Evolutionary conservation across 352 stramenopile species (phyloP), one percentile per base, ranked within the genome.

Genomic region (Phytophthora syringae): DNA sequence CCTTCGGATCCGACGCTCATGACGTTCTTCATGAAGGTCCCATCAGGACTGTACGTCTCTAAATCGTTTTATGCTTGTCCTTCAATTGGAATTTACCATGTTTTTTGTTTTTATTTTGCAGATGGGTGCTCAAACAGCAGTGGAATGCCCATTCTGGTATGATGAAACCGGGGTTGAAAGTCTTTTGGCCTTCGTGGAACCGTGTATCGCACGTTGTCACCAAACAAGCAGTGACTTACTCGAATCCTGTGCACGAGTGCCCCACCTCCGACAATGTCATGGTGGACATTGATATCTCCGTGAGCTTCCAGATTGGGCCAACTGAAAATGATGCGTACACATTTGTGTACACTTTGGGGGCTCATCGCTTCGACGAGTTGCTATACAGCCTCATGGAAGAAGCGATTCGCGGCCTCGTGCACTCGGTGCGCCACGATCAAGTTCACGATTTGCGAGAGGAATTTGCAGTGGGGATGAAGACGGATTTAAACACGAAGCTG

Each of bases 221-320:
- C 15, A 89, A 91, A 63, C 84, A 92, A 48, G 83, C 85, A 0
- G 85, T 94, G 36, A 88, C 86, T 15, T 96, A 93, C 62, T 87
- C 79, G 30, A 92, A 89, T 42, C 77, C 78, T 0, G 82, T 93
- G 39, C 78, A 67, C 20, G 83, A 79, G 44, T 95, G 86, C 52
- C 84, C 86, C 11, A 96, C 88, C 7, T 80, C 73, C 6, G 87
- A 96, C 68, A 96, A 95, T 52, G 86, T 96, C 13, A 95, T 97
- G 87, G 81, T 95, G 18, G 76, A 94, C 54, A 92, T 96, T 45
- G 84, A 94, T 69, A 88, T 94, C 52, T 96, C 88, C 34, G 88
- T 96, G 65, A 94, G 84, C 49, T 92, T 96, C 74, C 85, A 92
- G 68, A 93, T 96, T 45, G 88, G 88, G 0, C 88, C 88, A 1